These are phyloP conservation scores for Pseudogymnoascus sp. DNA, from an alignment of 2,329 filamentous ascomycete species.

Conservation along the genomic window DNA sequence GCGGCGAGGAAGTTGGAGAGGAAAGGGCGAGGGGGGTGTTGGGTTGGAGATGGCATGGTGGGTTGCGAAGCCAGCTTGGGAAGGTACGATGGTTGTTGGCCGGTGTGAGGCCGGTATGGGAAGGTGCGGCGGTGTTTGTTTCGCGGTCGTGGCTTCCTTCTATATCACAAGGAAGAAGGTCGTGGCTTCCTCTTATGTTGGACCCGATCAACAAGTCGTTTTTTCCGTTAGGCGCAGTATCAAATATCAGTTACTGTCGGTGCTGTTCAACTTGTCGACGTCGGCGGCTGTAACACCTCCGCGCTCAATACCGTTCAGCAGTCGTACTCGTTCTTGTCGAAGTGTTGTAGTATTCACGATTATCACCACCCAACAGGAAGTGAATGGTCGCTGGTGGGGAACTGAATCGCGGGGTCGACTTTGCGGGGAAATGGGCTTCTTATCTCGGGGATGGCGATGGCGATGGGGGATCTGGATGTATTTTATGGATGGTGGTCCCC, in stretches of 20 bases:
- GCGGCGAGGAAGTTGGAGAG: constrained; percentile 28
- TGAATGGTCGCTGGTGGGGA: background rate
- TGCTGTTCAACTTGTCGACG: background rate
- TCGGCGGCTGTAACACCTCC: background rate
- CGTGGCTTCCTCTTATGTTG: background rate
- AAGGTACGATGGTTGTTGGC: background rate
- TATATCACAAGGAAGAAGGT: background rate
- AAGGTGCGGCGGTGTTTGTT: background rate
- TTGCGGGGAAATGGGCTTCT: background rate
- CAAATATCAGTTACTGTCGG: background rate
- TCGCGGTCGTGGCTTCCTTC: background rate
- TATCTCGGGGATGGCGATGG: background rate
- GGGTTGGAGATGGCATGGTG: constrained; percentile 20
- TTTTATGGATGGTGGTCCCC: background rate
- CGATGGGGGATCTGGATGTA: background rate
- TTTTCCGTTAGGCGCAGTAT: background rate
- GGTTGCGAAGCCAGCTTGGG: background rate
- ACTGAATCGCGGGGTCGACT: background rate
- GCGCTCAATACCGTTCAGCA: background rate
- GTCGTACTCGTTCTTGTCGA: background rate
- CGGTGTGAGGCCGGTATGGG: background rate
- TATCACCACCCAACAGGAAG: background rate
- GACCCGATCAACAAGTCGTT: background rate
- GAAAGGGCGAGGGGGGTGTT: constrained; percentile 24
- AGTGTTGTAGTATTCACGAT: background rate